These are phyloP conservation scores for Malus sieversii DNA, from an alignment of 306 rosid species.

Conservation along the genomic window DNA sequence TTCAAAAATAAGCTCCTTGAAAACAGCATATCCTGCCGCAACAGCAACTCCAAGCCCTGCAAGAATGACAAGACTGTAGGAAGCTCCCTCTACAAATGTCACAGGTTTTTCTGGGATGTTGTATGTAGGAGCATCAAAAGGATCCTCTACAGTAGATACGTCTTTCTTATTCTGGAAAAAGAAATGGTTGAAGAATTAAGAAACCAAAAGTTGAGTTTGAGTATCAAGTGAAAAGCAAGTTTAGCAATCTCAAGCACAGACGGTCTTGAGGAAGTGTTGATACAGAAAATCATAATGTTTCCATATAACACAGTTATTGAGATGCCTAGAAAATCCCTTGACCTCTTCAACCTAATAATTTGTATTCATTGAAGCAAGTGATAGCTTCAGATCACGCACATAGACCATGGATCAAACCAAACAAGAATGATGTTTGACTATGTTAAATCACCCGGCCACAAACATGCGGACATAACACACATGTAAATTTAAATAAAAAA, in stretches of 20 bases:
- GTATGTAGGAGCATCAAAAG: slow-evolving; percentile 80
- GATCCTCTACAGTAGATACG: slow-evolving; percentile 68
- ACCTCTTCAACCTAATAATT: not conserved
- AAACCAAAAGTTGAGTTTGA: not conserved
- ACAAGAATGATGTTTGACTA: not conserved
- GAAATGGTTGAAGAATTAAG: slow-evolving; percentile 8
- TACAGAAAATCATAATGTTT: not conserved
- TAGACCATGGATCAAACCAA: not conserved
- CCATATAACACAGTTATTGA: not conserved
- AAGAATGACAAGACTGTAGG: slow-evolving; percentile 72
- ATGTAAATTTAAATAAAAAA: not conserved
- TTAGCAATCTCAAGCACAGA: not conserved
- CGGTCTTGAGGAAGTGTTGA: not conserved
- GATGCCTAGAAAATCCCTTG: not conserved
- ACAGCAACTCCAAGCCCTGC: slow-evolving; percentile 79
- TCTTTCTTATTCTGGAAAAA: slow-evolving; percentile 67
- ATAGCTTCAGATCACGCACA: not conserved
- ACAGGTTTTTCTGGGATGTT: slow-evolving; percentile 92
- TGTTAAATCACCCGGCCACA: not conserved
- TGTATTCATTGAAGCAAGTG: not conserved
- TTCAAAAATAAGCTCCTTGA: slow-evolving; percentile 87
- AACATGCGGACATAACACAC: not conserved
- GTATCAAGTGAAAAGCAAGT: not conserved
- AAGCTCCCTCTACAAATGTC: slow-evolving; percentile 77
- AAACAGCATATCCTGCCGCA: slow-evolving; percentile 87